A percentile compares a stretch with the other conserved stretches of the same genome.
Conservation (phyloP, 805 yeast species). For the Metschnikowia gruessii region DNA sequence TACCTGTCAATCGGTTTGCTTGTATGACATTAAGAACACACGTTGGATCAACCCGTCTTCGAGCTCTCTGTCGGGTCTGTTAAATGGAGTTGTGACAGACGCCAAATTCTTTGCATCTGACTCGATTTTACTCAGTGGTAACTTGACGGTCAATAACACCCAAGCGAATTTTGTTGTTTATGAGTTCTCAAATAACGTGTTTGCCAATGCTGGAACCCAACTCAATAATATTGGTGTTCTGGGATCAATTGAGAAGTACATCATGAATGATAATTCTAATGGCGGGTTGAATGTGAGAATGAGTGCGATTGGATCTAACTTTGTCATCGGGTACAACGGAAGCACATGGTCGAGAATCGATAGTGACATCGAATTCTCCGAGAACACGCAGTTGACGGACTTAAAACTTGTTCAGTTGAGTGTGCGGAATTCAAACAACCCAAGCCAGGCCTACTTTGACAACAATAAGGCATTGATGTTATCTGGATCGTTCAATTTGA, state of each 20-base stretch:
- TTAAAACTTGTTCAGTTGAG: constrained; percentile 41
- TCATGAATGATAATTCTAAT: constrained; percentile 42
- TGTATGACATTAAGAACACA: constrained; percentile 52
- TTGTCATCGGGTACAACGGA: constrained; percentile 45
- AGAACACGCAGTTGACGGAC: constrained; percentile 42
- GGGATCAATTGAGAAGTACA: constrained; percentile 36
- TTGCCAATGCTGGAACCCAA: constrained; percentile 19
- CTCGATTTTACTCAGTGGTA: constrained; percentile 49
- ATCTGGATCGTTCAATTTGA: constrained; percentile 53
- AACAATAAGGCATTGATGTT: constrained; percentile 49
- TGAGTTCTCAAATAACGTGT: constrained; percentile 44
- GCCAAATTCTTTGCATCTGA: constrained; percentile 45
- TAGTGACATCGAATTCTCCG: constrained; percentile 24
- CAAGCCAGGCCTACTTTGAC: constrained; percentile 38
- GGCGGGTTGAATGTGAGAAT: constrained; percentile 40
- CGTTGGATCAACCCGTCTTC: constrained; percentile 52
- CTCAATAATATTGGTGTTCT: constrained; percentile 23
- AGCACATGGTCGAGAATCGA: constrained; percentile 47
- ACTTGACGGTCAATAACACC: constrained; percentile 41
- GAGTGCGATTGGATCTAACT: constrained; percentile 34
- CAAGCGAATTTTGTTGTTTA: constrained; percentile 49
- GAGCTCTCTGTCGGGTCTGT: constrained; percentile 20
- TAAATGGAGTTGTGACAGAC: constrained; percentile 49
- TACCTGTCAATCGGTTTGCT: constrained; percentile 62
- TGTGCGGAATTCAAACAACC: constrained; percentile 27